phyloP scores from a whole-genome alignment of 2,329 filamentous ascomycete species.

The Podosphaera leucotricha region DNA sequence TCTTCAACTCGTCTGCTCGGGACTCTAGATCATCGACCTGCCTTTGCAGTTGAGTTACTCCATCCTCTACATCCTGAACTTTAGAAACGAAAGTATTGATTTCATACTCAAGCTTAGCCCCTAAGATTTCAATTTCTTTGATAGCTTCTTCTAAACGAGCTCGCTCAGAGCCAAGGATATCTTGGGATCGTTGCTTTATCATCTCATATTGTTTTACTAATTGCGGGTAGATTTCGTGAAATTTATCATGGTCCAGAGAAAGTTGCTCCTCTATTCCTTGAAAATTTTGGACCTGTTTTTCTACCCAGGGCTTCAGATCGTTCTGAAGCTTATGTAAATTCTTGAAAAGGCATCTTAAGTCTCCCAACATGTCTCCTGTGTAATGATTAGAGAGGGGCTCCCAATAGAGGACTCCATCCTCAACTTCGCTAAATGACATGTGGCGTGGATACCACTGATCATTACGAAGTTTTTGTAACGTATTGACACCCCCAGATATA shows the following conservation, averaged over 20 bases:
- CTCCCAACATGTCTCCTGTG: slow-evolving; percentile 16
- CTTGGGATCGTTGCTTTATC: slow-evolving; percentile 41
- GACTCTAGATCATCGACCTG: slow-evolving; percentile 51
- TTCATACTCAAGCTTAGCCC: slow-evolving; percentile 81
- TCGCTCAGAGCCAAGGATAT: slow-evolving; percentile 46
- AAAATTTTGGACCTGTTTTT: slow-evolving; percentile 30
- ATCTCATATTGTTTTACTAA: slow-evolving; percentile 46
- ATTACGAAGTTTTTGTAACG: slow-evolving; percentile 18
- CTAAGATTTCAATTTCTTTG: slow-evolving; percentile 57
- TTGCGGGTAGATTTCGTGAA: slow-evolving; percentile 44
- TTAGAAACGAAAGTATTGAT: slow-evolving; percentile 57
- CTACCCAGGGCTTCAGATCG: slow-evolving; percentile 36
- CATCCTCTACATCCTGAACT: slow-evolving; percentile 70
- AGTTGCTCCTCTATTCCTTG: slow-evolving; percentile 36
- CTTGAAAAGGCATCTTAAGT: slow-evolving; percentile 30
- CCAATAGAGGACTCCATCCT: slow-evolving; percentile 52
- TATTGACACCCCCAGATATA: slow-evolving; percentile 18
- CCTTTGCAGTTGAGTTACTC: slow-evolving; percentile 53
- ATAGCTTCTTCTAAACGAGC: slow-evolving; percentile 44
- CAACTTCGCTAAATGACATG: slow-evolving; percentile 52
- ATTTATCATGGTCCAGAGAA: slow-evolving; percentile 36
- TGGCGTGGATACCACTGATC: slow-evolving; percentile 46
- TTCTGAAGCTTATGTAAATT: slow-evolving; percentile 27
- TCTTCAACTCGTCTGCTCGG: slow-evolving; percentile 36
- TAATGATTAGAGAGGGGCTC: slow-evolving; percentile 24